Evolutionary conservation across 2,329 filamentous ascomycete species (phyloP).

Genomic region (Cladobotryum protrusum): DNA sequence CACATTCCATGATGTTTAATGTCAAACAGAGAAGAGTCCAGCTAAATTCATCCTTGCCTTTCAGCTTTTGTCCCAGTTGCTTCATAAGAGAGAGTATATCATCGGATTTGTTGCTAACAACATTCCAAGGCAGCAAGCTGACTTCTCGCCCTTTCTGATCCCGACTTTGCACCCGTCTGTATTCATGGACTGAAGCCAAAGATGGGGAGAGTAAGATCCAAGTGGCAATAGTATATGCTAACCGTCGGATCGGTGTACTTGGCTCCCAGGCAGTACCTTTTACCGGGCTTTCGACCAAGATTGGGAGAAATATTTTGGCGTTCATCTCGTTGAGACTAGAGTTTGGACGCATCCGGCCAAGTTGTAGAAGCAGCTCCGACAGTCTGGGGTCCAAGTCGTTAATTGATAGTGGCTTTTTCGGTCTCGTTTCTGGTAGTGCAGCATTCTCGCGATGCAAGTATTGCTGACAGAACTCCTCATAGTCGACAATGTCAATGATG

Average conservation of each 20-base stretch:
- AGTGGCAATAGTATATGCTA: conserved; percentile 48
- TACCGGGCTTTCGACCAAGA: conserved; percentile 52
- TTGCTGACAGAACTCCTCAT: conserved; percentile 25
- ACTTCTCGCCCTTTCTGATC: conserved; percentile 25
- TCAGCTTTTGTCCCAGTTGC: conserved; percentile 4
- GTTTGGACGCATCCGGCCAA: conserved; percentile 11
- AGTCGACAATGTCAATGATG: conserved; percentile 18
- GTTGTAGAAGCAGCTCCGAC: conserved; percentile 33
- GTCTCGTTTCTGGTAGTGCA: conserved; percentile 12
- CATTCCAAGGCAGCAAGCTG: conserved; percentile 11
- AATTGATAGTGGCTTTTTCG: conserved; percentile 14
- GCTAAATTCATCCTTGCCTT: conserved; percentile 1
- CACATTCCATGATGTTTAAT: conserved; percentile 25
- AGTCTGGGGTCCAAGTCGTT: conserved; percentile 31
- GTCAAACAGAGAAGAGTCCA: conserved; percentile 24
- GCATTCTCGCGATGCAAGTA: conserved; percentile 23
- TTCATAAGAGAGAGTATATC: conserved; percentile 19
- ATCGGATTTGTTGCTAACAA: conserved; percentile 9
- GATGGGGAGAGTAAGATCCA: conserved; percentile 13
- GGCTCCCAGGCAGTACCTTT: conserved; percentile 52
- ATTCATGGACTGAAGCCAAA: conserved; percentile 27
- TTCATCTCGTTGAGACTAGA: conserved; percentile 12
- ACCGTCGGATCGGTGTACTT: conserved; percentile 41
- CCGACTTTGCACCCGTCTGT: conserved; percentile 27
- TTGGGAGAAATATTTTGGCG: conserved; percentile 56